These are phyloP conservation scores for Trichoderma sp. DNA, from an alignment of 2,329 filamentous ascomycete species.

Conservation along the genomic window DNA sequence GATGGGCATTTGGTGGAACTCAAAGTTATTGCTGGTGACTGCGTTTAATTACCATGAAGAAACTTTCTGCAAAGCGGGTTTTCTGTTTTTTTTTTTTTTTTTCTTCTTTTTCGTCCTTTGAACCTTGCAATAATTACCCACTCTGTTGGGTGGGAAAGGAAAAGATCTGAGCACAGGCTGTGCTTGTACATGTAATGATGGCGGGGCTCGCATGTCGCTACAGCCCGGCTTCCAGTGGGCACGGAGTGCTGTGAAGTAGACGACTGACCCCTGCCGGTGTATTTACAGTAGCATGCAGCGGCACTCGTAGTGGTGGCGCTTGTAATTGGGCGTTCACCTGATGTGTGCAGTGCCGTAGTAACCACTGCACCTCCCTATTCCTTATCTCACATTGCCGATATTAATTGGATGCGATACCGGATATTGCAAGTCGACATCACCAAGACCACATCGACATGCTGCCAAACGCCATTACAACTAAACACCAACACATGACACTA, in stretches of 20 bases:
- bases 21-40: constrained; percentile 5
- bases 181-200: not conserved
- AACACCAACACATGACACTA: not conserved
- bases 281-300: not conserved
- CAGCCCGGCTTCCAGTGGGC: constrained; percentile 18
- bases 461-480: not conserved
- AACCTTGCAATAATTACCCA: not conserved
- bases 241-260: not conserved
- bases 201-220: not conserved
- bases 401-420: not conserved
- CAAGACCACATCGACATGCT: not conserved
- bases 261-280: not conserved
- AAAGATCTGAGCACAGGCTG: not conserved
- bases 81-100: not conserved
- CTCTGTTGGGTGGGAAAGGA: not conserved
- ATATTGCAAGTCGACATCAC: constrained; percentile 1
- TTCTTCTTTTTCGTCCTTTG: not conserved
- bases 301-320: not conserved
- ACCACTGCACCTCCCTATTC: not conserved
- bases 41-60: constrained; percentile 4
- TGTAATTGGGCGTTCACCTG: not conserved
- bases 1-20: constrained; percentile 21
- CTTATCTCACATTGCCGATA: not conserved
- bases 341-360: not conserved
- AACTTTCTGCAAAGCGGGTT: constrained; percentile 1